A percentile compares a stretch with the other conserved stretches of the same genome.
Evolutionary conservation across 176 grass and related monocot genomes (phyloP).

Genomic region (Coix lacrymajobi): DNA sequence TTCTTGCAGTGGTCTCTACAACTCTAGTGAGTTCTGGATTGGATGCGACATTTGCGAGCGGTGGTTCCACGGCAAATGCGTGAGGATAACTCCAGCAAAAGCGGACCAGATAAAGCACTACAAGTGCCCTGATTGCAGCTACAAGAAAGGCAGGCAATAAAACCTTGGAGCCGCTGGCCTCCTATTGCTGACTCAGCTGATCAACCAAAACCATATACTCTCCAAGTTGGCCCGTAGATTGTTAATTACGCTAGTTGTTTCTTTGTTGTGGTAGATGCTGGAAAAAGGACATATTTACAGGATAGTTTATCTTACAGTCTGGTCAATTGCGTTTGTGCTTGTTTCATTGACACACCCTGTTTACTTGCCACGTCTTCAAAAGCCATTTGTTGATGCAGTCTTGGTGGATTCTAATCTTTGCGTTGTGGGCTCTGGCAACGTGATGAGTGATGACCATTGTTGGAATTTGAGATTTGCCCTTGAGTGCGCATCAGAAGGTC

Average conservation of each 20-base stretch:
- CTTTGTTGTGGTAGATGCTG: conserved; percentile 17
- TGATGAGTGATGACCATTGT: not conserved
- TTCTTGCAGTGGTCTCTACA: conserved; percentile 43
- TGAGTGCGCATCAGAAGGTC: not conserved
- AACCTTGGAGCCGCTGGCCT: not conserved
- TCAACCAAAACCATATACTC: conserved; percentile 30
- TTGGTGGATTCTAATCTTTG: not conserved
- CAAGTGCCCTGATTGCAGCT: conserved; percentile 64
- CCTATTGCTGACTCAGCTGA: conserved; percentile 37
- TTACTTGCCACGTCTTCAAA: not conserved
- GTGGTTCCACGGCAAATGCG: conserved; percentile 75
- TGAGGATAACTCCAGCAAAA: conserved; percentile 56
- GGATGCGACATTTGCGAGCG: conserved; percentile 61
- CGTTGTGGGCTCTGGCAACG: not conserved
- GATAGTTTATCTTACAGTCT: conserved; percentile 33
- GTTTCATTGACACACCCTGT: conserved; percentile 14
- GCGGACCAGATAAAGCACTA: conserved; percentile 70
- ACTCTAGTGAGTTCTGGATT: conserved; percentile 55
- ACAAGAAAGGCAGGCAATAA: conserved; percentile 50
- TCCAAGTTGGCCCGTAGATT: conserved; percentile 26
- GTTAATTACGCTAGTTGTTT: too few species aligned
- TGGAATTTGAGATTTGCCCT: not conserved
- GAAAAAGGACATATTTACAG: conserved; percentile 9
- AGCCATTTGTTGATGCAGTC: not conserved
- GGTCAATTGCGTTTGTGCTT: not conserved